These are phyloP conservation scores for Solanum ahanhuiri DNA, from an alignment of 257 asterid genomes.

Conservation along the genomic window DNA sequence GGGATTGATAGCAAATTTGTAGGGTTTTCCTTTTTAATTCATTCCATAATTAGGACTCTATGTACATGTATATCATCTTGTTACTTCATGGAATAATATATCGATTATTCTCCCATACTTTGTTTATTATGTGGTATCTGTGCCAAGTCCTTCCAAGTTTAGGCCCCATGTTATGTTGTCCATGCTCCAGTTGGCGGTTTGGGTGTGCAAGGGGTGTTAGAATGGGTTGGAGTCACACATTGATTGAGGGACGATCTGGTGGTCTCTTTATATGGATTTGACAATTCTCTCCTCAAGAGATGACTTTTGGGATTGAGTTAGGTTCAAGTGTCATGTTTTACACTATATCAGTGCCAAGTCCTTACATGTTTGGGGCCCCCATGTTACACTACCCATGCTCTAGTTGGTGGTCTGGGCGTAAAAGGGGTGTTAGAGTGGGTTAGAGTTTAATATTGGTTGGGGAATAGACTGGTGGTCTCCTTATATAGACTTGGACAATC, in stretches of 20 bases:
- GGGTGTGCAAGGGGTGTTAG: not conserved
- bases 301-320: not conserved
- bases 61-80: not conserved
- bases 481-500: not conserved
- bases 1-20: not conserved
- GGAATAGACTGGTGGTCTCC: not conserved
- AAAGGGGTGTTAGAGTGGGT: not conserved
- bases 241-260: not conserved
- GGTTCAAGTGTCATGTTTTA: not conserved
- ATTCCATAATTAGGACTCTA: not conserved
- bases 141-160: not conserved
- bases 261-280: not conserved
- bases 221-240: not conserved
- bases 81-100: not conserved
- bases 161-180: not conserved
- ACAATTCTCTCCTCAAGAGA: not conserved
- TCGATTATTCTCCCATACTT: not conserved
- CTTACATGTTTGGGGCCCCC: not conserved
- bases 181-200: not conserved
- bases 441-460: not conserved
- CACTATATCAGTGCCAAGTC: not conserved
- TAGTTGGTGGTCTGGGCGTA: not conserved
- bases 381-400: not conserved
- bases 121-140: not conserved
- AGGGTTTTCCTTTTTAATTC: not conserved